phyloP scores from a whole-genome alignment of 257 asterid species.

The Gentiana dahurica region DNA sequence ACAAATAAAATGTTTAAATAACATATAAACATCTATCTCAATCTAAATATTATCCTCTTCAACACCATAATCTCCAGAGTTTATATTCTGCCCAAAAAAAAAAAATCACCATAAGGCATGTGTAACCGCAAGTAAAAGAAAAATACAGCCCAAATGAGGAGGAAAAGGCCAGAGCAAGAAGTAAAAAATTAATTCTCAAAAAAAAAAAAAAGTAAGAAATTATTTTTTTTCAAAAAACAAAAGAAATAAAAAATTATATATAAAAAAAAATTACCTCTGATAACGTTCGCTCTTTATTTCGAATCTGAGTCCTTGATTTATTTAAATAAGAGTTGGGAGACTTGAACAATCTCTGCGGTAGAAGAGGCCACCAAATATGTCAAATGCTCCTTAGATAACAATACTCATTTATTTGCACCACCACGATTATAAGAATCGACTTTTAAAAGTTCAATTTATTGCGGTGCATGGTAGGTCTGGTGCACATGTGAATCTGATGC shows the following conservation, averaged over 20 bases:
- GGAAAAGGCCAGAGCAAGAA: conserved; percentile 3
- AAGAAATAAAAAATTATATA: too few species aligned
- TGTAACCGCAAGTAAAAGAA: not conserved
- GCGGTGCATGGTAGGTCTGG: too few species aligned
- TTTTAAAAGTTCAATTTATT: too few species aligned
- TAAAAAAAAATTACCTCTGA: conserved; percentile 40
- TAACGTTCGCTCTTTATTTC: conserved; percentile 66
- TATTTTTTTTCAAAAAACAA: not conserved
- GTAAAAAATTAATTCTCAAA: too few species aligned
- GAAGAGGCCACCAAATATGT: not conserved
- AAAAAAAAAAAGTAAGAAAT: not conserved
- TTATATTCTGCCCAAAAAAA: conserved; percentile 41
- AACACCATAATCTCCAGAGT: conserved; percentile 49
- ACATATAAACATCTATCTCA: too few species aligned
- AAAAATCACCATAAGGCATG: not conserved
- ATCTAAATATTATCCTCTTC: conserved; percentile 17
- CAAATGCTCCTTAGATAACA: too few species aligned
- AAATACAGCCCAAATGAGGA: not conserved
- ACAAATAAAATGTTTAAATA: too few species aligned
- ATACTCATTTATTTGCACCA: too few species aligned
- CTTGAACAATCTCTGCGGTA: conserved; percentile 57
- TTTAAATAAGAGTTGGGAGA: conserved; percentile 67
- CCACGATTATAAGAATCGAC: too few species aligned
- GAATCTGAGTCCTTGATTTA: conserved; percentile 77
- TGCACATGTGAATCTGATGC: too few species aligned